Percentiles rank a stretch among this genome's conserved stretches.
phyloP scores from a whole-genome alignment of 371 early-diverging fungal species.

The Phascolomyces articulosus region DNA sequence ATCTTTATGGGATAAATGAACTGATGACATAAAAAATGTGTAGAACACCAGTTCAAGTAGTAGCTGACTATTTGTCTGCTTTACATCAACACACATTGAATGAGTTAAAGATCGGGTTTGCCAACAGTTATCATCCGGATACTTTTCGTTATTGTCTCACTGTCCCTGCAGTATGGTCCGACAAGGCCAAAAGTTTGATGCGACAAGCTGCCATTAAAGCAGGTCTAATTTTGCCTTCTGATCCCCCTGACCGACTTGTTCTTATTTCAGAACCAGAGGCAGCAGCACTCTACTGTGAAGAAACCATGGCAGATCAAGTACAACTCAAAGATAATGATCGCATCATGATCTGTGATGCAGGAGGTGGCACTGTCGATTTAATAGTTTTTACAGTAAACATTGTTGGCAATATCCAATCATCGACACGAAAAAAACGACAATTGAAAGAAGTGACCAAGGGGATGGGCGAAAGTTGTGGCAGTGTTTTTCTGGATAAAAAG shows the following conservation, averaged over 20 bases:
- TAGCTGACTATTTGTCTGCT: no score
- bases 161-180: no score
- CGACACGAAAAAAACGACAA: no score
- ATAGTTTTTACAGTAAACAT: conserved; percentile 43
- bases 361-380: conserved; percentile 67
- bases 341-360: conserved; percentile 66
- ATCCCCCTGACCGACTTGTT: no score
- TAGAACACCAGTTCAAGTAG: conserved; percentile 31
- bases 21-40: not conserved
- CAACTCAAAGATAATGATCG: no score
- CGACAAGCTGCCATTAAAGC: no score
- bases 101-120: conserved; percentile 45
- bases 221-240: no score
- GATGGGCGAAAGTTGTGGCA: conserved; percentile 60
- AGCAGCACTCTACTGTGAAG: no score
- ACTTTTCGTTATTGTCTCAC: conserved; percentile 49
- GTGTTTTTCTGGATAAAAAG: conserved; percentile 55
- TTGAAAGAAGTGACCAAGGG: conserved; percentile 63
- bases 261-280: no score
- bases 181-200: no score
- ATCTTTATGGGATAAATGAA: no score
- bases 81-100: conserved; percentile 42
- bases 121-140: conserved; percentile 39
- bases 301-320: no score
- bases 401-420: not conserved